A percentile compares a stretch with the other conserved stretches of the same genome.
phyloP scores from a whole-genome alignment of 1,139 yeast species.

The Spathaspora sp. region DNA sequence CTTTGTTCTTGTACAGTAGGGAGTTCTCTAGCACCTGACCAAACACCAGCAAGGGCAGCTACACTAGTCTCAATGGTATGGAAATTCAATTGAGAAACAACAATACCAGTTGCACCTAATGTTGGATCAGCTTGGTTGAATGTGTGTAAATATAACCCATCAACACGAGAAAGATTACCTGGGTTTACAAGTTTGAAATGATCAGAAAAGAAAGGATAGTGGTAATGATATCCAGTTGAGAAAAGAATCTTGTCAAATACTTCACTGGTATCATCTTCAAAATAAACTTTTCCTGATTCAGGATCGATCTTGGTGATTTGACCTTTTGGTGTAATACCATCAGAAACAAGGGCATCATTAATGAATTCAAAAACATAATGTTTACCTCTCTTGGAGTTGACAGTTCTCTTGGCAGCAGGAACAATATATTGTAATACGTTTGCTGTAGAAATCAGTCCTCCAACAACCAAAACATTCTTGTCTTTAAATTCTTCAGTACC shows the following conservation, averaged over 20 bases:
- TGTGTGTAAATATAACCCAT: constrained; percentile 39
- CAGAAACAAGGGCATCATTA: constrained; percentile 37
- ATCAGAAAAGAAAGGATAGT: constrained; percentile 30
- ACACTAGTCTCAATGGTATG: constrained; percentile 44
- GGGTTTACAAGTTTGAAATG: constrained; percentile 23
- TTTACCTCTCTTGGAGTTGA: constrained; percentile 35
- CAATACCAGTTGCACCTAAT: constrained; percentile 39
- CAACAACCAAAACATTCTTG: constrained; percentile 47
- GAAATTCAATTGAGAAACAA: constrained; percentile 40
- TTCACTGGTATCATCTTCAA: constrained; percentile 25
- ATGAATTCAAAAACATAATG: constrained; percentile 31
- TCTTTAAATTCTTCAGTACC: constrained; percentile 44
- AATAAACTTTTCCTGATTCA: constrained; percentile 24
- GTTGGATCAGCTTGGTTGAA: constrained; percentile 44
- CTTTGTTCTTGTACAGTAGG: constrained; percentile 30
- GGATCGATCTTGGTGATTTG: constrained; percentile 26
- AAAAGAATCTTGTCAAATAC: constrained; percentile 29
- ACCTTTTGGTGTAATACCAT: constrained; percentile 33
- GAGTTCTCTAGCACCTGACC: constrained; percentile 31
- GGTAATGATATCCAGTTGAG: constrained; percentile 40
- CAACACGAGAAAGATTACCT: constrained; percentile 27
- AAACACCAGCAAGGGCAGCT: constrained; percentile 48
- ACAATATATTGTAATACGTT: constrained; percentile 51
- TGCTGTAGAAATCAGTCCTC: constrained; percentile 51
- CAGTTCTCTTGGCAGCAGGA: constrained; percentile 39